A percentile compares a stretch with the other conserved stretches of the same genome.
phyloP scores from a whole-genome alignment of 352 stramenopile genomes.

The Globisporangium sylvaticum region DNA sequence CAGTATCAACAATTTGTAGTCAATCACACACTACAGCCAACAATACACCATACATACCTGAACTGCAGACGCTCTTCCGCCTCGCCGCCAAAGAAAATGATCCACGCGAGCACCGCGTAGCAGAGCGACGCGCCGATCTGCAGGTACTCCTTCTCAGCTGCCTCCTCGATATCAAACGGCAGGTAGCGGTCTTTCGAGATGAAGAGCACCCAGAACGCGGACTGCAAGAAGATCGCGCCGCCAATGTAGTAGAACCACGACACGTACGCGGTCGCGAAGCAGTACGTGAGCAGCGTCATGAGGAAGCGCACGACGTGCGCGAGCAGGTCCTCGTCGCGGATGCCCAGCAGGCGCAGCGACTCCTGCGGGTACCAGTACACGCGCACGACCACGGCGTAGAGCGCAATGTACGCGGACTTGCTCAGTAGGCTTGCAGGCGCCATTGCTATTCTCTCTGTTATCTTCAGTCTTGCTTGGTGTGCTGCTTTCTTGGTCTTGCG shows the following conservation, averaged over 20 bases:
- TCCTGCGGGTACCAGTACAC: slow-evolving; percentile 50
- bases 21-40: background rate
- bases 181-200: slow-evolving; percentile 41
- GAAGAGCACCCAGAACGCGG: slow-evolving; percentile 44
- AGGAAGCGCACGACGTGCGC: slow-evolving; percentile 51
- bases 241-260: slow-evolving; percentile 43
- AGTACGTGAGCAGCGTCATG: slow-evolving; percentile 55
- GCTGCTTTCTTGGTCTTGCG: background rate
- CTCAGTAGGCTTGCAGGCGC: slow-evolving; percentile 13
- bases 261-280: slow-evolving; percentile 30
- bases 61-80: slow-evolving; percentile 35
- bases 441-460: background rate
- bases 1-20: background rate
- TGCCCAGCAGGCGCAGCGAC: slow-evolving; percentile 31
- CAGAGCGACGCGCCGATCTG: slow-evolving; percentile 33
- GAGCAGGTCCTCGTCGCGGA: slow-evolving; percentile 35
- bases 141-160: slow-evolving; percentile 44
- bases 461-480: background rate
- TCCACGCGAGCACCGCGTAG: slow-evolving; percentile 39
- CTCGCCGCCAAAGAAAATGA: slow-evolving; percentile 48
- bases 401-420: slow-evolving; percentile 34
- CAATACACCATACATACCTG: slow-evolving; percentile 26
- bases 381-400: slow-evolving; percentile 37
- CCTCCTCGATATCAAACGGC: slow-evolving; percentile 24
- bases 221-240: slow-evolving; percentile 48